A percentile compares a stretch with the other conserved stretches of the same genome.
Evolutionary conservation across 192 early-diverging fungal genomes (phyloP).

Genomic region (Coemansia sp.): DNA sequence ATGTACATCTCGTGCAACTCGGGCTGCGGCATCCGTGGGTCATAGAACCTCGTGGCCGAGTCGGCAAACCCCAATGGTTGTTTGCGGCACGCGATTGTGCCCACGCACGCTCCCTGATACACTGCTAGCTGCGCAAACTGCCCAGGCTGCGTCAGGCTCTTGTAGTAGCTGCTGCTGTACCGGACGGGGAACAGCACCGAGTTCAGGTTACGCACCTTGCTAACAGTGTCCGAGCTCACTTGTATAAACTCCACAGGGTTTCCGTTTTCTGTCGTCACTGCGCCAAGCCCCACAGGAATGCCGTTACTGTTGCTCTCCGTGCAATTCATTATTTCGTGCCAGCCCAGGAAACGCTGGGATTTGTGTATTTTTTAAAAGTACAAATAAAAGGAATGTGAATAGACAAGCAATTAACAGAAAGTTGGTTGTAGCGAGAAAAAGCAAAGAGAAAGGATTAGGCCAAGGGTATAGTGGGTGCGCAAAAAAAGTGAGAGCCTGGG

Average conservation of each 20-base stretch:
- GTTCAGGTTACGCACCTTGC: constrained; percentile 73
- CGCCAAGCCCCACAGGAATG: background rate
- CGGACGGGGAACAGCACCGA: constrained; percentile 81
- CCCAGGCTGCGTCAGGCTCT: constrained; percentile 63
- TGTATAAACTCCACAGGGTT: background rate
- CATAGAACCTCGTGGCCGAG: constrained; percentile 34
- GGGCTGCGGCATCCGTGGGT: constrained; percentile 22
- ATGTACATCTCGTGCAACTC: constrained; percentile 66
- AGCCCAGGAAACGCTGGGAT: background rate
- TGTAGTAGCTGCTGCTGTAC: constrained; percentile 80
- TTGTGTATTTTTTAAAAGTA: background rate
- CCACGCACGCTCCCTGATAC: constrained; percentile 67
- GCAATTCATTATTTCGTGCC: background rate
- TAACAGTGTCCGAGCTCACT: constrained; percentile 57
- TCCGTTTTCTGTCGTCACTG: background rate
- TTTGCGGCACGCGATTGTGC: constrained; percentile 81
- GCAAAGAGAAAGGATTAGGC: background rate
- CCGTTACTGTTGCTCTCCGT: background rate
- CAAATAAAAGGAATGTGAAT: background rate
- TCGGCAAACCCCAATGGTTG: constrained; percentile 58
- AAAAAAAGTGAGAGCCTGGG: no score
- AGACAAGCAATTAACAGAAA: background rate
- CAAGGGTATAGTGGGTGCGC: no score
- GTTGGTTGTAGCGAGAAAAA: background rate
- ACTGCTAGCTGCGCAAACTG: constrained; percentile 74